Evolutionary conservation across 768 basidiomycete genomes (phyloP).

Genomic region (Mycena vitilis): DNA sequence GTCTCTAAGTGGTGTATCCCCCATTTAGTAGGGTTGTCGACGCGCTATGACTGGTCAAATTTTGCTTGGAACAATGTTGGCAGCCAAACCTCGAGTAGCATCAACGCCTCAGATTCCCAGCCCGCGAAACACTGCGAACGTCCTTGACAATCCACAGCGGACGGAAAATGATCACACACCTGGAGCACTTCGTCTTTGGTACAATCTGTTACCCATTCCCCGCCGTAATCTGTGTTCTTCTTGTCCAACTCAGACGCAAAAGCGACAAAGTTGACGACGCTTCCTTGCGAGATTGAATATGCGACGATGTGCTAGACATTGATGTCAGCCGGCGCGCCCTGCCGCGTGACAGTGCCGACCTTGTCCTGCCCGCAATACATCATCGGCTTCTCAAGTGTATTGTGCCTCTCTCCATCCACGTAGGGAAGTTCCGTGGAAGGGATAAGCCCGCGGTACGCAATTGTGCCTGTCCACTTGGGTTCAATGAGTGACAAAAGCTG

Average conservation of each 20-base stretch:
- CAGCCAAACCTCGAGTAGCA: conserved; percentile 42
- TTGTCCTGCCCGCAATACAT: conserved; percentile 65
- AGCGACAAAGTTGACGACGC: conserved; percentile 58
- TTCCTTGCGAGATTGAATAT: conserved; percentile 58
- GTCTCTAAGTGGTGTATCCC: conserved; percentile 49
- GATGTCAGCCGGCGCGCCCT: not conserved
- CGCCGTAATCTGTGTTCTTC: conserved; percentile 42
- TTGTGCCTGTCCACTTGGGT: conserved; percentile 59
- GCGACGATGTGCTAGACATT: conserved; percentile 56
- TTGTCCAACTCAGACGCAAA: conserved; percentile 52
- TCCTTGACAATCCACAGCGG: not conserved
- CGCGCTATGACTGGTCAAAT: conserved; percentile 38
- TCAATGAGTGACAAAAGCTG: conserved; percentile 49
- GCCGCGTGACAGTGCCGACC: conserved; percentile 39
- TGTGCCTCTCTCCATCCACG: conserved; percentile 43
- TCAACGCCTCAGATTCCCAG: conserved; percentile 49
- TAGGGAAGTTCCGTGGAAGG: conserved; percentile 49
- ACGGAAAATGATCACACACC: conserved; percentile 7
- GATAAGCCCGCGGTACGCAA: conserved; percentile 60
- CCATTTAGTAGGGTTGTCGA: conserved; percentile 51
- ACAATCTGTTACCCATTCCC: conserved; percentile 48
- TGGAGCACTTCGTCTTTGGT: conserved; percentile 46
- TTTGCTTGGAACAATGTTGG: not conserved
- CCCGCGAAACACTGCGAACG: conserved; percentile 40
- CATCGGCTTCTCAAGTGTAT: conserved; percentile 51